Base-by-base conservation (phyloP, 768 basidiomycete species). In the Tricholoma flavovirens region DNA sequence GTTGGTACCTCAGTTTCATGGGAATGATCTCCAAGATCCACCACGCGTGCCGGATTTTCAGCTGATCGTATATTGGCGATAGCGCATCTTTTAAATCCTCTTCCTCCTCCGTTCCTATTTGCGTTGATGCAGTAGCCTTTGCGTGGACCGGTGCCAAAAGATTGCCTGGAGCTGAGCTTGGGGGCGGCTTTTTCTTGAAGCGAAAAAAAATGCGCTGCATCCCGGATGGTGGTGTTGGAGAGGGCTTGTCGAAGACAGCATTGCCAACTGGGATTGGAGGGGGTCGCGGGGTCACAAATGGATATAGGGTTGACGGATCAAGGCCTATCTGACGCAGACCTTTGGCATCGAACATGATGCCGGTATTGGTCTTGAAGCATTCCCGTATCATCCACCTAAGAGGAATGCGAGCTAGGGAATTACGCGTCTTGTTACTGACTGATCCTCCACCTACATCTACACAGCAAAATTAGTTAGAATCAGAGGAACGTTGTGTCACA, bases 381-480 rank as follows among this genome's bases (percentile, higher is more conserved):
- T 89, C 77, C 21, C 86, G 81, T 53, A 89, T 70, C 85, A 89
- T 87, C 87, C 87, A 85, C 0, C 78, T 73, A 7, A 85, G 73
- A 5, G 82, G 69, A 33, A 83, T 79, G 21, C 79, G 76, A 5
- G 82, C 75, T 4, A 85, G 74, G 12, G 69, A 72, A 33, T 76
- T 61, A 1, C 59, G 63, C 0, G 70, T 71, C 2, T 70, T 73
- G 60, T 83, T 80, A 10, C 64, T 67, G 1, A 77, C 77, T 7
- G 79, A 77, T 0, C 82, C 82, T 14, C 84, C 84, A 7, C 83
- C 83, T 22, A 84, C 75, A 59, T 83, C 81, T 80, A 55, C 26
- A 43, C 9, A n/a, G n/a, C n/a, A 43, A 26, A 2, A 1, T 8
- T 51, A 6, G 19, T 51, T 12, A 22, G 33, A 1, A 21, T 26